Evolutionary conservation across 2,329 filamentous ascomycete species (phyloP), one percentile per base, ranked within the genome.

Genomic region (Ciborinia camelliae): DNA sequence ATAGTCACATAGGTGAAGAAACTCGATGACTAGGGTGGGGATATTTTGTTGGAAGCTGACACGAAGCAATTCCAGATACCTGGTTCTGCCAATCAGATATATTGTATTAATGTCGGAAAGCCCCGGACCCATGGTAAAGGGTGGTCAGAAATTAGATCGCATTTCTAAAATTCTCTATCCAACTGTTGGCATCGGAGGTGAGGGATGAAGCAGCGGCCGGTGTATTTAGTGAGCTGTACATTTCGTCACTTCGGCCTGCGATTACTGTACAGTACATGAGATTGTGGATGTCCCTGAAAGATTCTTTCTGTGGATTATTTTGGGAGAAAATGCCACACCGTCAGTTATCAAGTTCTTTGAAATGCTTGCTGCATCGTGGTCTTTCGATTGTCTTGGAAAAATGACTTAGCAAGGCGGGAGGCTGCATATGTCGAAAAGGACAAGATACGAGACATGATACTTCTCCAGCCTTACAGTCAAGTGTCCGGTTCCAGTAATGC

Each of bases 71-170:
- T 58, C 54, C 54, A 32, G 54, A 23, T 45, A 58, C 39, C 54
- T 32, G 54, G 54, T 45, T 45, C 39, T 45, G 39, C 54, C 54
- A 58, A 58, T 58, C 39, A 58, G 6, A 45, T 43, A 14, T n/a
- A 15, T 45, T 45, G 28, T 32, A n/a, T 43, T n/a, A n/a, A n/a
- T n/a, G n/a, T n/a, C n/a, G n/a, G n/a, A n/a, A n/a, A n/a, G n/a
- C n/a, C n/a, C n/a, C 20, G 28, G 52, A 58, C 0, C 26, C n/a
- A 12, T 23, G 39, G 28, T 23, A 43, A 37, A 32, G 12, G 9
- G 12, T 30, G 28, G 39, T 30, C 28, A 32, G 54, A 58, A 58
- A 45, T 18, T 32, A 58, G 32, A 41, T 32, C 39, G 39, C 28
- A 18, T 32, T 4, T 45, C 26, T 45, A 8, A 10, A 6, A 28